These are phyloP conservation scores for Pyrus bretschneideri DNA, from an alignment of 306 rosid species.

Conservation along the genomic window DNA sequence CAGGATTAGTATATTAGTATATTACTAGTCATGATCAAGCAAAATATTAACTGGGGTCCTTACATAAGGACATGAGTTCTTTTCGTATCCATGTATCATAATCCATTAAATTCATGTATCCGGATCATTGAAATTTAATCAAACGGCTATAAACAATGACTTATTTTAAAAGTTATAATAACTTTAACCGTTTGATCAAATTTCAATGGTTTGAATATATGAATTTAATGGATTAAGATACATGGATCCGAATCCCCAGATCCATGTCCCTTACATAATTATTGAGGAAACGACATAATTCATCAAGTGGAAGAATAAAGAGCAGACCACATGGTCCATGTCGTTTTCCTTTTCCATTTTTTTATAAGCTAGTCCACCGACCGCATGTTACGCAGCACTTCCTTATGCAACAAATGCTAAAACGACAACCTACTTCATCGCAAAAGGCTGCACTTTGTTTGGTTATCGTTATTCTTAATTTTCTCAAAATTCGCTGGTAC, in stretches of 20 bases:
- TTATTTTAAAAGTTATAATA: no score
- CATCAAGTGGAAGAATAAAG: not conserved
- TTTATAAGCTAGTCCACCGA: not conserved
- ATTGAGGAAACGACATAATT: not conserved
- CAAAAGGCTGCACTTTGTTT: not conserved
- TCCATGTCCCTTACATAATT: not conserved
- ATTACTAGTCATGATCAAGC: no score
- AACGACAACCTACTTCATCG: not conserved
- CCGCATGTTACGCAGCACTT: not conserved
- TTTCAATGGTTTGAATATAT: no score
- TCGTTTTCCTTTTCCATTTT: not conserved
- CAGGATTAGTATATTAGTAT: not conserved
- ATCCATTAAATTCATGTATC: no score
- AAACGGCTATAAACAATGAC: fast-evolving
- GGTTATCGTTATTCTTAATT: no score
- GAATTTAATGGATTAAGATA: no score
- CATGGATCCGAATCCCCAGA: no score
- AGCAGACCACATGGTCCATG: not conserved
- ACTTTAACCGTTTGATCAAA: fast-evolving
- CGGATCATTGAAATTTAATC: fast-evolving
- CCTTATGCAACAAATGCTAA: not conserved
- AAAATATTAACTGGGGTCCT: not conserved
- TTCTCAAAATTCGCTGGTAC: no score
- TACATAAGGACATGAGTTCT: not conserved
- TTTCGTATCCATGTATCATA: no score